Evolutionary conservation across 2,329 filamentous ascomycete genomes (phyloP), one percentile per base, ranked within the genome.

Genomic region (Trichoderma koningiopsis): DNA sequence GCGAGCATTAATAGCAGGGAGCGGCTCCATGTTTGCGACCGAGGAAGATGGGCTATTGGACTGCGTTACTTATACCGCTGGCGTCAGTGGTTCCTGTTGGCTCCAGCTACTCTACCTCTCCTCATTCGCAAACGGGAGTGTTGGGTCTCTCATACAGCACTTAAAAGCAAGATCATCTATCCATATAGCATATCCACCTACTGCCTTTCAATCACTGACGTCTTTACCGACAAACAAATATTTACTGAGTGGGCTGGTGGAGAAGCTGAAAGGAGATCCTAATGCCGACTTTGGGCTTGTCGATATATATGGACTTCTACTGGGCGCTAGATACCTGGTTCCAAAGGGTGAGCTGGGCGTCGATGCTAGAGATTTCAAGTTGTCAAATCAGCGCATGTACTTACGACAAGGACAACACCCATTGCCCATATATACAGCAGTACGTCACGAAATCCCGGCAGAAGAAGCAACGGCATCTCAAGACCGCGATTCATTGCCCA

Each of bases 81-180:
- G 96, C 1, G 96, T 99, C 60, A 97, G 94, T 77, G 96, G 96
- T 0, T 96, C 92, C 72, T 98, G 96, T 79, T 99, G 96, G 96
- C 85, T 98, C 6, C 95, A 98, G 78, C 86, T 92, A 0, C 84
- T 99, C 4, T 97, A 92, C 77, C 90, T 96, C 76, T 79, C 79
- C 5, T 92, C 93, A 0, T 86, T 98, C 68, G 86, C 91, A 0
- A 84, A 86, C 19, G 88, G 89, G 67, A 88, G 87, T 71, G 87
- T 97, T 73, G 83, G 85, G 27, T 87, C 84, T 47, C 84, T 97
- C 24, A 87, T 97, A 49, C 88, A 94, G 11, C 96, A 99, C 76
- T 82, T 99, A 66, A 98, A 97, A 79, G 87, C 90, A 61, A 88
- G 96, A 31, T 86, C 97, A 4, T 91, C 91, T 1, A 87, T 96